Evolutionary conservation across 2,329 filamentous ascomycete genomes (phyloP), one percentile per base, ranked within the genome.

Genomic region (Fusarium sulawesiense): DNA sequence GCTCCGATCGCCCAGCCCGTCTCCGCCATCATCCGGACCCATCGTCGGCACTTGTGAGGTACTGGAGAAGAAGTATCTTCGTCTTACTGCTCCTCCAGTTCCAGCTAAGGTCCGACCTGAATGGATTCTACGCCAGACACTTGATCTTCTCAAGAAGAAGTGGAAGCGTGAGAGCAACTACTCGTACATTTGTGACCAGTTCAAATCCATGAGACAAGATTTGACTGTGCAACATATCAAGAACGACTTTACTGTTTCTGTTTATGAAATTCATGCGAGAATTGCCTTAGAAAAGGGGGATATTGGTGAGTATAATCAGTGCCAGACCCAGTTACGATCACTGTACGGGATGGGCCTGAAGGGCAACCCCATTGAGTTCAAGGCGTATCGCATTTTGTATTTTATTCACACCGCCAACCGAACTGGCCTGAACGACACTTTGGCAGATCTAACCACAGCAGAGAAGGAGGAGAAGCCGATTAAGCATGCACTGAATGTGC

Each of bases 241-340:
- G 83, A 97, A 94, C 81, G 93, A 97, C 56, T 98, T 99, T 79
- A 98, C 96, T 27, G 94, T 98, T 70, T 92, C 88, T 68, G 96
- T 98, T 49, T 99, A 99, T 82, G 96, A 99, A 83, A 97, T 95
- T 67, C 96, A 99, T 83, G 96, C 95, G 70, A 91, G 96, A 66
- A 98, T 99, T 83, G 96, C 96, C 73, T 86, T 99, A 82, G 95
- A 99, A 83, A 98, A 97, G 88, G 94, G 93, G 83, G 96, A 99
- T 86, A 89, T 98, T 85, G 95, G 96, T 99, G 96, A 99, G 96
- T 99, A 99, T 96, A 99, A 99, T 86, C 96, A 99, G 88, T 99
- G 96, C 83, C 96, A 99, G 86, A 98, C 96, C 77, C 96, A 99
- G 84, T 87, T 99, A 79, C 93, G 93, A 81, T 93, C 92, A 72